Evolutionary conservation across 768 basidiomycete genomes (phyloP), one percentile per base, ranked within the genome.

Genomic region (Trametes cingulata): DNA sequence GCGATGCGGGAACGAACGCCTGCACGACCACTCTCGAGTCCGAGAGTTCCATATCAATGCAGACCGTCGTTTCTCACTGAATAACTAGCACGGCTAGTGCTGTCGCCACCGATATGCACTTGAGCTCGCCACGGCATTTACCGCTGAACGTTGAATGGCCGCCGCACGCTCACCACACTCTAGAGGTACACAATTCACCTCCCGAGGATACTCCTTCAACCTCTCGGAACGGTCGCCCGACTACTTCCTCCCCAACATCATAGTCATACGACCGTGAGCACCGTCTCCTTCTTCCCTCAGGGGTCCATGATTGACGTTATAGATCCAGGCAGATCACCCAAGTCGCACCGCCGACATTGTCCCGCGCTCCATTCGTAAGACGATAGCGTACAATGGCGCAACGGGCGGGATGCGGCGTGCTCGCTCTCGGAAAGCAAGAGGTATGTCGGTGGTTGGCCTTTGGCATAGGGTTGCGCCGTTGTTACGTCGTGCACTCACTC

Each of bases 231-330:
- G 48, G 19, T 19, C 29, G 10, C 20, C 48, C 48, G 48, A 35
- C 17, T 19, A 20, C 17, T 20, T 12, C n/a, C 48, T 17, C 13
- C 17, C 15, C 4, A 15, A 35, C 17, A 8, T 3, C 48, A 22
- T 20, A 37, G 39, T 37, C 35, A 37, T 35, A 33, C 37, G 48
- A 33, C 48, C 20, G 7, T 20, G 29, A n/a, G 13, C 33, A 19
- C 10, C 33, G 33, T 7, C 19, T 12, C 4, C 48, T 35, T 10
- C 36, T 22, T 35, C 14, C 14, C 50, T 19, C n/a, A 37, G 19
- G 36, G 14, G 24, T 51, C 19, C 50, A 33, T 51, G 50, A 37
- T 36, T 51, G 50, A 51, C 50, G 50, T 51, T 19, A 37, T 37
- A 51, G 50, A 51, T 24, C 35, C 36, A 24, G 17, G 36, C 50